Percentiles rank a stretch among this genome's conserved stretches.
Evolutionary conservation across 768 basidiomycete genomes (phyloP).

Genomic region (Rubroboletus pulcherrimus): DNA sequence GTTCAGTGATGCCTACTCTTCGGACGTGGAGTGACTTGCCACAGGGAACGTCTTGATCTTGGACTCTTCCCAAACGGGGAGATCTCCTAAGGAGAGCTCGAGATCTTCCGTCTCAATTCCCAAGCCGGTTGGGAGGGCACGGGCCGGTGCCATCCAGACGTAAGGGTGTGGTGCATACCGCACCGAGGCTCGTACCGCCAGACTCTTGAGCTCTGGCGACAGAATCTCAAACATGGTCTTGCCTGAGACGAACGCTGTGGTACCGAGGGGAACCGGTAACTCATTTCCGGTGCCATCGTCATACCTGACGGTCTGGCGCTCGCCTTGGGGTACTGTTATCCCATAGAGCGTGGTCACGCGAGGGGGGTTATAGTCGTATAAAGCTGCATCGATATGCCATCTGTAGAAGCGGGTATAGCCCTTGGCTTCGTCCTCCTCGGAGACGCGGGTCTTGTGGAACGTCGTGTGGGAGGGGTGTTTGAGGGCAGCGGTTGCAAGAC

Average conservation of each 20-base stretch:
- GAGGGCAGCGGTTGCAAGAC: conserved; percentile 69
- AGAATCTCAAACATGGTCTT: conserved; percentile 82
- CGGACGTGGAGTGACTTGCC: conserved; percentile 29
- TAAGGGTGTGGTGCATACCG: conserved; percentile 84
- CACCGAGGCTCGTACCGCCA: conserved; percentile 74
- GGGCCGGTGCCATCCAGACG: conserved; percentile 84
- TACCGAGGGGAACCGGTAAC: conserved; percentile 77
- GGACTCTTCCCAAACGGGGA: conserved; percentile 80
- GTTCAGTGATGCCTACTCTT: not conserved
- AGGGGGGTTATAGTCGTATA: conserved; percentile 74
- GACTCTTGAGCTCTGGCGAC: conserved; percentile 64
- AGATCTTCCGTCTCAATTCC: conserved; percentile 78
- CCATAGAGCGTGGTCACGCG: conserved; percentile 85
- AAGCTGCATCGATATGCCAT: conserved; percentile 90
- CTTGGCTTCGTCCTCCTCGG: conserved; percentile 66
- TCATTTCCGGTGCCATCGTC: conserved; percentile 88
- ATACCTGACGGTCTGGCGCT: conserved; percentile 62
- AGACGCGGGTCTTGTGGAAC: conserved; percentile 80
- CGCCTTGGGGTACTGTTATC: conserved; percentile 65
- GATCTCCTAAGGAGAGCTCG: conserved; percentile 61
- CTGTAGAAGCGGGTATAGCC: conserved; percentile 88
- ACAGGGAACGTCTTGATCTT: conserved; percentile 72
- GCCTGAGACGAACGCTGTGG: conserved; percentile 81
- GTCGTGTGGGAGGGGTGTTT: conserved; percentile 84
- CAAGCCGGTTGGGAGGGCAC: conserved; percentile 71